These are phyloP conservation scores for Exserohilum turcica DNA, from an alignment of 2,329 filamentous ascomycete species.

Conservation along the genomic window DNA sequence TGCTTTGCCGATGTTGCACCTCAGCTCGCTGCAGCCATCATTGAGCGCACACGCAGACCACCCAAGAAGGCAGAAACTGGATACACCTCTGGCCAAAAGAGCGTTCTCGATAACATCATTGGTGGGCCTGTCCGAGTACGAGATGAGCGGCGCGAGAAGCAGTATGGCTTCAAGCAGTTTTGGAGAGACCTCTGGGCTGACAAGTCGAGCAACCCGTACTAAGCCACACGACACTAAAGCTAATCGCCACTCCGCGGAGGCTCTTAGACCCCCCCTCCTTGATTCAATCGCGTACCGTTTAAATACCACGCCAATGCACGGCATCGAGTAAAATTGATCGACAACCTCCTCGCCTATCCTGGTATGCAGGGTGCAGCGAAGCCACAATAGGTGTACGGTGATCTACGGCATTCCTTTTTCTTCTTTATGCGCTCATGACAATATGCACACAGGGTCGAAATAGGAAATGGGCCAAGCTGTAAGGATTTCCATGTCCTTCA, in stretches of 20 bases:
- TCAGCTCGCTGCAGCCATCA: conserved; percentile 72
- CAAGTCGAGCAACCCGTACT: conserved; percentile 13
- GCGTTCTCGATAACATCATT: conserved; percentile 68
- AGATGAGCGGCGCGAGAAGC: conserved; percentile 72
- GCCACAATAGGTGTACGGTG: background rate
- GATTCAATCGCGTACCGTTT: conserved; percentile 1
- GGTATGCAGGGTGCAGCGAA: conserved; percentile 1
- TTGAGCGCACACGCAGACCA: conserved; percentile 64
- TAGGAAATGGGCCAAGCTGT: conserved; percentile 1
- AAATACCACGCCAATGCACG: background rate
- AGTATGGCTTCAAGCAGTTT: conserved; percentile 85
- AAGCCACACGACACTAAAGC: conserved; percentile 1
- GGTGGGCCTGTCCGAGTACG: conserved; percentile 64
- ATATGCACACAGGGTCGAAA: conserved; percentile 12
- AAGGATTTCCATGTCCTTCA: background rate
- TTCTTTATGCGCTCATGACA: conserved; percentile 1
- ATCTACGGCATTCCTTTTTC: background rate
- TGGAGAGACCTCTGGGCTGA: conserved; percentile 77
- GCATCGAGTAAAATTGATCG: conserved; percentile 1
- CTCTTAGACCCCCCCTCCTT: background rate
- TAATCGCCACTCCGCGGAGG: background rate
- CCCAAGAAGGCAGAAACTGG: conserved; percentile 43
- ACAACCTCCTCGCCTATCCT: conserved; percentile 12
- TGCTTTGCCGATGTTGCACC: conserved; percentile 90
- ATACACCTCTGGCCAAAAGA: conserved; percentile 51